Evolutionary conservation across 2,329 filamentous ascomycete genomes (phyloP).

Genomic region (Penicillium frequentans): DNA sequence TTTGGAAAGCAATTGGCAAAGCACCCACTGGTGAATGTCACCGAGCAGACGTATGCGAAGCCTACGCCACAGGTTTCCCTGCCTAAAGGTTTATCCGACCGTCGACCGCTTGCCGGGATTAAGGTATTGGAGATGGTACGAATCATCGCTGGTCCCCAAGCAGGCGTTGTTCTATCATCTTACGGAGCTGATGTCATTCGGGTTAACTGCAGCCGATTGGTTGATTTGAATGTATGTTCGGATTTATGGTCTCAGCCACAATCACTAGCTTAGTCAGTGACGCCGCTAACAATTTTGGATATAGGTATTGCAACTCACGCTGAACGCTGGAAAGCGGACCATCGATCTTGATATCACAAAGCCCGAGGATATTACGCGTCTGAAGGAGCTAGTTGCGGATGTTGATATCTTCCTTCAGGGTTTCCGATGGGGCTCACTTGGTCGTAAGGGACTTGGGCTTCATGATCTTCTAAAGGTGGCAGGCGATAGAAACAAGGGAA

Average conservation of each 20-base stretch:
- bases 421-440: constrained; percentile 49
- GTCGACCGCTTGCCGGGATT: constrained; percentile 43
- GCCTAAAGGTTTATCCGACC: constrained; percentile 8
- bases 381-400: constrained; percentile 46
- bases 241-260: not conserved
- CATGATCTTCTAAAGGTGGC: constrained; percentile 44
- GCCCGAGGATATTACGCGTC: constrained; percentile 38
- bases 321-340: constrained; percentile 27
- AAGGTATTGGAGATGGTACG: constrained; percentile 50
- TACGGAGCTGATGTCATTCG: constrained; percentile 51
- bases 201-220: constrained; percentile 44
- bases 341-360: constrained; percentile 49
- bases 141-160: constrained; percentile 42
- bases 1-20: constrained; percentile 46
- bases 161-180: constrained; percentile 44
- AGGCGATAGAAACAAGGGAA: constrained; percentile 42
- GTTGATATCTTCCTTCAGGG: constrained; percentile 58
- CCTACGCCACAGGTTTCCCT: constrained; percentile 34
- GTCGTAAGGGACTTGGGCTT: constrained; percentile 30
- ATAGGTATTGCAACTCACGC: constrained; percentile 21
- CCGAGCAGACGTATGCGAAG: constrained; percentile 34
- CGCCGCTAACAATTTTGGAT: not conserved
- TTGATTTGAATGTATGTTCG: constrained; percentile 30
- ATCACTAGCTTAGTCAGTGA: not conserved
- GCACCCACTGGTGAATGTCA: constrained; percentile 47